These are phyloP conservation scores for Hypsizygus ulmarius DNA, from an alignment of 1,284 basidiomycete genomes.

Conservation along the genomic window DNA sequence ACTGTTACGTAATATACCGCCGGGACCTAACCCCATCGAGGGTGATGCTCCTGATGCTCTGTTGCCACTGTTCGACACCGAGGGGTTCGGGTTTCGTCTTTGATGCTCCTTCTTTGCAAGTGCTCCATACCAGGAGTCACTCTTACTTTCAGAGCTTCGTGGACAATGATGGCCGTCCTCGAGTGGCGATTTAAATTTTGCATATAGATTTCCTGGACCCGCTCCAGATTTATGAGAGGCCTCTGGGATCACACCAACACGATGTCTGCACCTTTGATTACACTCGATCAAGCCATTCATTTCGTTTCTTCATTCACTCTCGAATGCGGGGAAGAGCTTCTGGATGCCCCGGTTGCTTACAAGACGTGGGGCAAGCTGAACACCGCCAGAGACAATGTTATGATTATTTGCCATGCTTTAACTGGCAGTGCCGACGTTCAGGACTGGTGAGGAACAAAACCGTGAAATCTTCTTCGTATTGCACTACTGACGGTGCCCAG, in stretches of 20 bases:
- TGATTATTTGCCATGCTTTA: constrained; percentile 97
- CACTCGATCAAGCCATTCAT: constrained; percentile 60
- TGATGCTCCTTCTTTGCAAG: too few species aligned
- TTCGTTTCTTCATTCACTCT: constrained; percentile 75
- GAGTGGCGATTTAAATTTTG: too few species aligned
- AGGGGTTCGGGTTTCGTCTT: too few species aligned
- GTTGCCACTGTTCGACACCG: too few species aligned
- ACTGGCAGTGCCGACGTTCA: constrained; percentile 97
- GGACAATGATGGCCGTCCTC: too few species aligned
- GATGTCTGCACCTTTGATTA: background rate
- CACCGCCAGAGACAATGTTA: constrained; percentile 75
- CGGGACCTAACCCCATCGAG: too few species aligned
- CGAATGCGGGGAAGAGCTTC: constrained; percentile 74
- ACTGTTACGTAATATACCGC: too few species aligned
- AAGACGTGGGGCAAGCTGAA: constrained; percentile 96
- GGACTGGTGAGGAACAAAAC: constrained; percentile 73
- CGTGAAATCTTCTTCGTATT: background rate
- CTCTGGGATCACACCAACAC: background rate
- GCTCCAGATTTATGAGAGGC: too few species aligned
- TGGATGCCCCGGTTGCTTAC: constrained; percentile 86
- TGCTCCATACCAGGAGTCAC: too few species aligned
- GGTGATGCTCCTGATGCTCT: too few species aligned
- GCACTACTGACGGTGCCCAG: constrained; percentile 38
- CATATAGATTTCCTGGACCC: too few species aligned
- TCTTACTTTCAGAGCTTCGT: too few species aligned